phyloP scores from a whole-genome alignment of 805 yeast genomes.

The Schizosaccharomyces osmophilus region DNA sequence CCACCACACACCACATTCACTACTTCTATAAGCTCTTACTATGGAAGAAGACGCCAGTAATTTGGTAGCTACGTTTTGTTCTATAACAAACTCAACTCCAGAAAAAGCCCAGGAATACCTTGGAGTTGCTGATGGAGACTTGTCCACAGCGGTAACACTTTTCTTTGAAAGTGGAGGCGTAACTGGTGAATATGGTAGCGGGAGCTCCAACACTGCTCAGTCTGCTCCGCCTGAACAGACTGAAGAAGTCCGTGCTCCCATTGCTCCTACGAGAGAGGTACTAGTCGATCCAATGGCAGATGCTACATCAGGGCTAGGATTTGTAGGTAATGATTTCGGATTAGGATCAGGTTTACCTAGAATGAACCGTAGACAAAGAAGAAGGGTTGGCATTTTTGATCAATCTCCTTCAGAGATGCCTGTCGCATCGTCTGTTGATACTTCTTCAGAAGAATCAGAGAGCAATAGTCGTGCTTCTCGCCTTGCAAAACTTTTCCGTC shows the following conservation, averaged over 20 bases:
- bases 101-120: slow-evolving; percentile 50
- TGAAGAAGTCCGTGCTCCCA: slow-evolving; percentile 45
- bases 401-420: slow-evolving; percentile 13
- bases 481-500: slow-evolving; percentile 62
- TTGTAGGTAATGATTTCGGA: background rate
- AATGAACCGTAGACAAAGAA: background rate
- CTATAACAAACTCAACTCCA: slow-evolving; percentile 56
- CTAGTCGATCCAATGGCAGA: slow-evolving; percentile 25
- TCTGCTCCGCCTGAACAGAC: background rate
- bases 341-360: slow-evolving; percentile 5
- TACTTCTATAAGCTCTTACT: background rate
- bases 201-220: slow-evolving; percentile 9
- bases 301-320: background rate
- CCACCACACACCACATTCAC: background rate
- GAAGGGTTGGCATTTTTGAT: slow-evolving; percentile 25
- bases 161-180: slow-evolving; percentile 38
- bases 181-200: slow-evolving; percentile 1
- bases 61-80: slow-evolving; percentile 37
- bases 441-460: slow-evolving; percentile 11
- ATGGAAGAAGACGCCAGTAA: background rate
- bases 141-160: slow-evolving; percentile 66
- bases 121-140: slow-evolving; percentile 49
- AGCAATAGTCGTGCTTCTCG: slow-evolving; percentile 34
- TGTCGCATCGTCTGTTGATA: slow-evolving; percentile 5
- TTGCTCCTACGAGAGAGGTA: slow-evolving; percentile 56